A percentile compares a stretch with the other conserved stretches of the same genome.
phyloP scores from a whole-genome alignment of 2,329 filamentous ascomycete genomes.

The Sarocladiaceae sp. region DNA sequence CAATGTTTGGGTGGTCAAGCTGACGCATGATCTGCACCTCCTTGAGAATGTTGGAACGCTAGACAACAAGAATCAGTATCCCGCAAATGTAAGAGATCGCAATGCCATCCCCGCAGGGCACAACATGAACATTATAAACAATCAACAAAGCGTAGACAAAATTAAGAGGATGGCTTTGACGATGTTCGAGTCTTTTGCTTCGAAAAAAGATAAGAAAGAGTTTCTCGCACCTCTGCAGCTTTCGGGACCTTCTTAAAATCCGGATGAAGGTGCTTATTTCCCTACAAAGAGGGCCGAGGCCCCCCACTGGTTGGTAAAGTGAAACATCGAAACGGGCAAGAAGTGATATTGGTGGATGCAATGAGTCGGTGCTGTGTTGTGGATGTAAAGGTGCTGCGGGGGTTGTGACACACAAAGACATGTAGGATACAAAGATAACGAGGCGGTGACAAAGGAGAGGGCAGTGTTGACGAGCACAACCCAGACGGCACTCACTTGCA shows the following conservation, averaged over 20 bases:
- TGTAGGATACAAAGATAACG: constrained; percentile 11
- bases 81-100: constrained; percentile 9
- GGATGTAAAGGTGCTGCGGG: constrained; percentile 4
- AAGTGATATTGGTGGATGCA: constrained; percentile 11
- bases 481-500: constrained; percentile 70
- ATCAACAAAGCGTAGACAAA: constrained; percentile 18
- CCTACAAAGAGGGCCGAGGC: constrained; percentile 51
- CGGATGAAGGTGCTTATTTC: constrained; percentile 87
- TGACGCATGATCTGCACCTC: constrained; percentile 99
- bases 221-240: constrained; percentile 87
- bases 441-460: constrained; percentile 16
- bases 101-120: constrained; percentile 15
- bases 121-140: constrained; percentile 16
- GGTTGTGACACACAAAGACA: constrained; percentile 18
- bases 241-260: constrained; percentile 93
- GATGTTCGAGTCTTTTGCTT: neutral
- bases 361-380: no score
- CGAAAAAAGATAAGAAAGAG: constrained; percentile 22
- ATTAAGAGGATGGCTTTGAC: constrained; percentile 19
- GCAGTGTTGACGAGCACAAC: constrained; percentile 16
- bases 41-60: constrained; percentile 97
- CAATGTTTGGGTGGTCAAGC: constrained; percentile 91
- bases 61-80: constrained; percentile 22
- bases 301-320: constrained; percentile 47
- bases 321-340: constrained; percentile 3